Evolutionary conservation across 371 early-diverging fungal genomes (phyloP), one percentile per base, ranked within the genome.

Genomic region (Neoconidiobolus thromboides): DNA sequence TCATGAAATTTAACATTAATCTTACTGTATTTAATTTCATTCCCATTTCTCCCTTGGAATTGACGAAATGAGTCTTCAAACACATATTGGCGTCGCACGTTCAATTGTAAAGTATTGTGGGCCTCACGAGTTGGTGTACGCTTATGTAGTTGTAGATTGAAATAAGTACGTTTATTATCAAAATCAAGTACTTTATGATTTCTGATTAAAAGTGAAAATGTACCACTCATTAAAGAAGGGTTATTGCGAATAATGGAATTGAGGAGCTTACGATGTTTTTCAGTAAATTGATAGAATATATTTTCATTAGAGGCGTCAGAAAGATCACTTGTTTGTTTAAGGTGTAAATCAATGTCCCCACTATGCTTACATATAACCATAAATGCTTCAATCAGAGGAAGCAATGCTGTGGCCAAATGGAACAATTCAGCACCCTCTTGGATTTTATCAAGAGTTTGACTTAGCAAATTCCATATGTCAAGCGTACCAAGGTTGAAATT

Each of bases 161-260:
- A 96, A 72, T 93, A 98, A 65, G 90, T 93, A 56, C 96, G 81
- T 76, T 98, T 98, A 78, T 95, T 96, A 73, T 98, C 98, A 69
- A 98, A 98, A 63, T 98, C 96, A 40, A 98, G 78, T 67, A 96
- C 88, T 67, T 93, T 93, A 47, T 96, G 94, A 68, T 94, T 96
- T 56, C 86, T 87, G 2, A 96, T 87, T 51, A 98, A 75, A 48
- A 96, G 71, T n/a, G 95, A 86, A 73, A 97, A 96, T 1, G 97
- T 93, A 2, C 96, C 97, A 64, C 84, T 88, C 86, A 97, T 87
- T 57, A 97, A 64, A 0, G 86, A 81, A 0, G 97, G 95, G 67
- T 91, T 97, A 74, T 91, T 91, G 62, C 97, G 88, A 51, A 97
- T 95, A 83, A 97, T 89, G 10, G 86, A 84, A 67, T 97, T 97